These are phyloP conservation scores for Hansenula lynferdii DNA, from an alignment of 1,139 yeast species.

Conservation along the genomic window DNA sequence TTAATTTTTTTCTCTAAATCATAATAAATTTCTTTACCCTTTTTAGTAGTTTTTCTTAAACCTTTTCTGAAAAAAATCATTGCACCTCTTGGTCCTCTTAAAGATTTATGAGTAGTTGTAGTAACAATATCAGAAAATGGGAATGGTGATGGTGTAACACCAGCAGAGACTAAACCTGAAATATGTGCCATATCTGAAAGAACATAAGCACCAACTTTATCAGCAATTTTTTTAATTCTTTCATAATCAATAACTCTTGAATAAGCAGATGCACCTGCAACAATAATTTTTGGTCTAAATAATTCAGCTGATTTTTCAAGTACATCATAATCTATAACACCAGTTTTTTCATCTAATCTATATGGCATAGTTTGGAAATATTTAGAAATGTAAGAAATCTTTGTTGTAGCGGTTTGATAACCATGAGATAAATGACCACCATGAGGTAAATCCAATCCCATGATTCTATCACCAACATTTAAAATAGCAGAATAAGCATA, in stretches of 20 bases:
- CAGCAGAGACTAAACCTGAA: conserved; percentile 91
- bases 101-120: conserved; percentile 94
- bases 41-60: conserved; percentile 72
- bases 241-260: conserved; percentile 87
- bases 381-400: conserved; percentile 86
- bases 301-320: conserved; percentile 78
- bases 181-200: conserved; percentile 96
- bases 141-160: conserved; percentile 89
- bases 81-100: conserved; percentile 99
- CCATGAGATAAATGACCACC: conserved; percentile 98
- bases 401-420: conserved; percentile 83
- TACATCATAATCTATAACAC: conserved; percentile 86
- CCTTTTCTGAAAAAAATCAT: conserved; percentile 97
- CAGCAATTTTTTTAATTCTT: conserved; percentile 86
- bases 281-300: conserved; percentile 91
- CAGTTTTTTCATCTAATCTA: conserved; percentile 79
- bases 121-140: conserved; percentile 94
- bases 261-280: conserved; percentile 97
- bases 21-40: conserved; percentile 82
- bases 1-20: conserved; percentile 88
- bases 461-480: conserved; percentile 87
- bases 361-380: conserved; percentile 98
- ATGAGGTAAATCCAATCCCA: conserved; percentile 96
- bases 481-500: conserved; percentile 90
- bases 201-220: conserved; percentile 88